These are phyloP conservation scores for Kingdonia uniflora DNA, from an alignment of 164 flowering plant genomes.

Conservation along the genomic window DNA sequence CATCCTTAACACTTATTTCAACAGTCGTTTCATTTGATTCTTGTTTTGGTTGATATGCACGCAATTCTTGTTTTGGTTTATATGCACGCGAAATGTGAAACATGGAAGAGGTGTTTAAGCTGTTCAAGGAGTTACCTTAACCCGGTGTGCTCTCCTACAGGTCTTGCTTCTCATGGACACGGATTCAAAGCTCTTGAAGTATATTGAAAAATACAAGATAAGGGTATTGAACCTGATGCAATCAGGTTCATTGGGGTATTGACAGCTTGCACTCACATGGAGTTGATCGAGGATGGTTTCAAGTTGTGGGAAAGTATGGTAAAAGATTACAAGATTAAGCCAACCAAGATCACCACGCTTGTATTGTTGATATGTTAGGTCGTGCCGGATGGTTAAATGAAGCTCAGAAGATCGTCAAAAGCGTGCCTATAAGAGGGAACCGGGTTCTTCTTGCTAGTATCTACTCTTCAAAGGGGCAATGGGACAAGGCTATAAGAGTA, in stretches of 20 bases:
- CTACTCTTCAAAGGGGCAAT: conserved; percentile 21
- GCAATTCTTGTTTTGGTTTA: conserved; percentile 26
- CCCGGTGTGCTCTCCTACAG: conserved; percentile 26
- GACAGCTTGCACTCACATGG: conserved; percentile 30
- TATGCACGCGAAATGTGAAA: conserved; percentile 35
- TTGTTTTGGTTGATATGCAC: too few species aligned
- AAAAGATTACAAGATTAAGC: conserved; percentile 20
- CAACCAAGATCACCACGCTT: conserved; percentile 30
- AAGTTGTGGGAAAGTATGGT: conserved; percentile 29
- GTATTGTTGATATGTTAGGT: conserved; percentile 32
- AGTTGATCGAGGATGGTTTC: conserved; percentile 28
- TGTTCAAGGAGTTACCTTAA: conserved; percentile 19
- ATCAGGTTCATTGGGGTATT: conserved; percentile 30
- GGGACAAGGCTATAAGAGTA: conserved; percentile 25
- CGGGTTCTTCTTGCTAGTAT: conserved; percentile 27
- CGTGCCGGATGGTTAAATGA: conserved; percentile 23
- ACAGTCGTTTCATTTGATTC: too few species aligned
- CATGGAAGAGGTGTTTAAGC: conserved; percentile 22
- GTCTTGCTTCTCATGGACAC: conserved; percentile 34
- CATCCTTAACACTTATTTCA: too few species aligned
- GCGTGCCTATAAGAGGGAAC: conserved; percentile 23
- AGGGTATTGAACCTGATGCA: conserved; percentile 21
- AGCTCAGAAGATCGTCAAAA: conserved; percentile 19
- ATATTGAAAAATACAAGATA: conserved; percentile 17
- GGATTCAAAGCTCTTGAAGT: conserved; percentile 21